These are phyloP conservation scores for Starmera stellimalicola DNA, from an alignment of 1,139 yeast genomes.

Conservation along the genomic window DNA sequence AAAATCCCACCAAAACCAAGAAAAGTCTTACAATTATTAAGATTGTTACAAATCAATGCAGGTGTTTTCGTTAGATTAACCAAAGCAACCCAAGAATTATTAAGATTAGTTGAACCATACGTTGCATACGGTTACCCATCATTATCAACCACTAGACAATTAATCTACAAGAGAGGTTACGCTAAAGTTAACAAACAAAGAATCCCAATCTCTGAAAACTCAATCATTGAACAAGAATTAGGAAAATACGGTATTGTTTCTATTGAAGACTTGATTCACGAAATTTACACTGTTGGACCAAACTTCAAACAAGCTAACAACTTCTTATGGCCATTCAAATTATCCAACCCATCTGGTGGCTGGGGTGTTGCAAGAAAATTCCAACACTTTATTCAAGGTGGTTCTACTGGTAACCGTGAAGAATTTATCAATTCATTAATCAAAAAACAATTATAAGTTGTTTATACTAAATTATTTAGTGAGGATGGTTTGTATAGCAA, in stretches of 20 bases:
- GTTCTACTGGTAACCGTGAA: constrained; percentile 99
- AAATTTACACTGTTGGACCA: constrained; percentile 97
- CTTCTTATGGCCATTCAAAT: constrained; percentile 99
- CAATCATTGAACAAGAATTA: constrained; percentile 86
- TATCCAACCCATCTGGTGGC: constrained; percentile 99
- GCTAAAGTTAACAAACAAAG: constrained; percentile 99
- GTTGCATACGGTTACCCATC: constrained; percentile 99
- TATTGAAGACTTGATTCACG: constrained; percentile 97
- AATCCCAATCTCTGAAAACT: constrained; percentile 87
- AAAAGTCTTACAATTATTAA: constrained; percentile 96
- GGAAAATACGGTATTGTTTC: constrained; percentile 97
- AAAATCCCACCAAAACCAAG: constrained; percentile 99
- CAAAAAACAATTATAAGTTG: constrained; percentile 41
- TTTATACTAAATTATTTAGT: constrained; percentile 1
- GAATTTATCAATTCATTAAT: constrained; percentile 96
- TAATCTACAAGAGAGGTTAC: constrained; percentile 99
- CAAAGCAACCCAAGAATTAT: constrained; percentile 96
- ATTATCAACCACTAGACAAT: constrained; percentile 89
- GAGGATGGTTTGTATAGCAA: not conserved
- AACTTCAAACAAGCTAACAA: constrained; percentile 99
- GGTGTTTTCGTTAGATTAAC: constrained; percentile 98
- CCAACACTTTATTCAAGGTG: constrained; percentile 99
- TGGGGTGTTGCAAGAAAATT: constrained; percentile 99
- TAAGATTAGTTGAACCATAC: constrained; percentile 98
- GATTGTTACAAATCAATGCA: constrained; percentile 96